A percentile compares a stretch with the other conserved stretches of the same genome.
phyloP scores from a whole-genome alignment of 225 moss, liverwort and hornwort genomes.

The Ulota crispa region DNA sequence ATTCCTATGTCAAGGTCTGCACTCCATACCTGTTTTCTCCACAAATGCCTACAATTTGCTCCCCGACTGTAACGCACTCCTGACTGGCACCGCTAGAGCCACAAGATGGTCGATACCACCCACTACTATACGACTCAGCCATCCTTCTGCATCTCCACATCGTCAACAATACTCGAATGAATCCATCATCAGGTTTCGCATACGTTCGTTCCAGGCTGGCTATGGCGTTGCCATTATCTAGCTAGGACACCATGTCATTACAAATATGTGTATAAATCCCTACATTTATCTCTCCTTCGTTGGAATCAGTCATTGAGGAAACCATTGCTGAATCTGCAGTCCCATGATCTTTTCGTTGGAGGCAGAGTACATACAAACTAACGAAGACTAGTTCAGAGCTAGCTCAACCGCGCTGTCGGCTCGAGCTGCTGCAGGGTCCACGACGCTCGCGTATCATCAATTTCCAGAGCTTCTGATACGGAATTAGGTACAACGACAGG shows the following conservation, averaged over 20 bases:
- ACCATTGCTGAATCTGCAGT: background rate
- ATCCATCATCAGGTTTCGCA: background rate
- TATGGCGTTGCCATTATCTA: background rate
- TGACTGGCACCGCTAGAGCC: background rate
- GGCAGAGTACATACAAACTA: background rate
- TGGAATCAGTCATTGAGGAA: background rate
- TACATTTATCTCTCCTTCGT: background rate
- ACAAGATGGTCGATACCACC: background rate
- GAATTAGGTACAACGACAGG: background rate
- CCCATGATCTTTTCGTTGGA: background rate
- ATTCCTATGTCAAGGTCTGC: background rate
- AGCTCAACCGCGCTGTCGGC: background rate
- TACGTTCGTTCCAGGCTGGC: too few relatives aligned
- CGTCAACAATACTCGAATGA: background rate
- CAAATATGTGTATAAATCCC: background rate
- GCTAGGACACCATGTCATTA: background rate
- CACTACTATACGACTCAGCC: background rate
- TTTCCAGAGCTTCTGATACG: background rate
- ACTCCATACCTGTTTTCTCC: conserved; percentile 1
- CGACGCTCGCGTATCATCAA: background rate
- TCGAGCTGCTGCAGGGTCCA: background rate
- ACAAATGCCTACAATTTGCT: background rate
- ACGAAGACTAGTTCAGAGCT: background rate
- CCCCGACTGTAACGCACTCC: background rate
- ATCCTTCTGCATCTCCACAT: background rate